Percentiles rank a stretch among this genome's conserved stretches.
These are phyloP conservation scores for Besnoitia besnoiti DNA, from an alignment of 169 alveolate genomes.

Conservation along the genomic window DNA sequence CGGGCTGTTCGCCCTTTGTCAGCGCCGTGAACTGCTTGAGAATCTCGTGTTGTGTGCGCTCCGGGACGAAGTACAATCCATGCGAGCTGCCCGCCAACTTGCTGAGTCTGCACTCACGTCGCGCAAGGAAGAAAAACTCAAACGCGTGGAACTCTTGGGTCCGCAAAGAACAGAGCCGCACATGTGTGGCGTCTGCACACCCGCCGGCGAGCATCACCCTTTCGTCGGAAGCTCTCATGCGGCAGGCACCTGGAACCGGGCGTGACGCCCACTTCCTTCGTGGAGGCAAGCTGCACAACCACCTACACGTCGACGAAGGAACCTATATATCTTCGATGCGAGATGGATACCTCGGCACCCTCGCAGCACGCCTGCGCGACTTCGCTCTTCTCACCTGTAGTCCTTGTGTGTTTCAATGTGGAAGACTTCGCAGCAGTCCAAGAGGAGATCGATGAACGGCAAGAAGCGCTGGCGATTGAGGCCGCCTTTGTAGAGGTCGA, in stretches of 20 bases:
- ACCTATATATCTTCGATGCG: too few relatives aligned
- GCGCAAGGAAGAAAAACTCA: not conserved
- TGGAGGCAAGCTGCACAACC: too few relatives aligned
- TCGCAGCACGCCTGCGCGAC: too few relatives aligned
- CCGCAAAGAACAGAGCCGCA: too few relatives aligned
- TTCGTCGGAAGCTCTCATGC: too few relatives aligned
- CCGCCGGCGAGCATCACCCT: too few relatives aligned
- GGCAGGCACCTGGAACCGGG: too few relatives aligned
- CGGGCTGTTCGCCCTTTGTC: not conserved
- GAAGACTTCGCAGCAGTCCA: conserved; percentile 45
- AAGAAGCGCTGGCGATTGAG: conserved; percentile 83
- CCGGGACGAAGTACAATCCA: conserved; percentile 36
- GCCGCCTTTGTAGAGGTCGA: conserved; percentile 85
- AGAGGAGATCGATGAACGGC: conserved; percentile 80
- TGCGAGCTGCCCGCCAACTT: conserved; percentile 14
- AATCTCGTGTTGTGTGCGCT: conserved; percentile 36
- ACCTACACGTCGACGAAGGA: too few relatives aligned
- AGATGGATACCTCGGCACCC: too few relatives aligned
- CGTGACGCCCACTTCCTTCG: too few relatives aligned
- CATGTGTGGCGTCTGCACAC: too few relatives aligned
- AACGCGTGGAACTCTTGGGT: not conserved
- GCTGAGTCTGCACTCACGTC: conserved; percentile 19
- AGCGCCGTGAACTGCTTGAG: conserved; percentile 4
- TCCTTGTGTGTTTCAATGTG: conserved; percentile 64
- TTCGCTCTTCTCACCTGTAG: conserved; percentile 33